A percentile compares a stretch with the other conserved stretches of the same genome.
Evolutionary conservation across 2,329 filamentous ascomycete species (phyloP).

Genomic region (Exophiala dermatitidis): DNA sequence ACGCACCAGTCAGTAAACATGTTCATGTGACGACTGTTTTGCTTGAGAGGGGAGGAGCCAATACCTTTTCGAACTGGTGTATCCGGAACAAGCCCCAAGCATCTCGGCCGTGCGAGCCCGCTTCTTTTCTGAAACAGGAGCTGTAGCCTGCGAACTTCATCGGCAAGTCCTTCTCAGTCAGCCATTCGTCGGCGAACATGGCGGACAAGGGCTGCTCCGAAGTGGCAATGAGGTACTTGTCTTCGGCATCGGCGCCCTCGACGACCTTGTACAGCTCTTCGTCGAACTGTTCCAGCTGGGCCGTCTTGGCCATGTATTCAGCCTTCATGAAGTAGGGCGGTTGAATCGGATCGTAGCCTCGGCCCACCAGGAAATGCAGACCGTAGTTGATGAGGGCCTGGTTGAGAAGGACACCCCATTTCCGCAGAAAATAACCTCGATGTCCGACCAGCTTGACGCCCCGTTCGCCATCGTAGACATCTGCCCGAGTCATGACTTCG

Average conservation of each 20-base stretch:
- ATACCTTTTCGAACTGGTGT: slow-evolving; percentile 90
- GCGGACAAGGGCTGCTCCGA: slow-evolving; percentile 93
- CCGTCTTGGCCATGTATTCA: slow-evolving; percentile 96
- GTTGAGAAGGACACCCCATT: slow-evolving; percentile 85
- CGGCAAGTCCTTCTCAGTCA: slow-evolving; percentile 73
- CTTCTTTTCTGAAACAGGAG: slow-evolving; percentile 93
- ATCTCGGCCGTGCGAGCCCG: slow-evolving; percentile 82
- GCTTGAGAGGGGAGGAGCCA: slow-evolving; percentile 1
- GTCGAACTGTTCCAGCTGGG: slow-evolving; percentile 93
- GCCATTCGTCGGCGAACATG: slow-evolving; percentile 89
- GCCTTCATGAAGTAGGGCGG: slow-evolving; percentile 92
- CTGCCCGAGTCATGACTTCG: slow-evolving; percentile 79
- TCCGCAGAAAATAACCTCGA: slow-evolving; percentile 83
- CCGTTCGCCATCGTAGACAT: slow-evolving; percentile 87
- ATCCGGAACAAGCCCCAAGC: slow-evolving; percentile 98
- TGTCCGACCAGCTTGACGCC: slow-evolving; percentile 93
- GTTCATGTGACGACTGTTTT: background rate
- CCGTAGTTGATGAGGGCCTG: slow-evolving; percentile 93
- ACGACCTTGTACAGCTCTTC: slow-evolving; percentile 96
- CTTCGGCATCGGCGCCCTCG: slow-evolving; percentile 75
- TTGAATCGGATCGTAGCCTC: slow-evolving; percentile 75
- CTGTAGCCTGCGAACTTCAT: slow-evolving; percentile 90
- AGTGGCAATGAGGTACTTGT: slow-evolving; percentile 78
- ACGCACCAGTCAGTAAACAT: background rate
- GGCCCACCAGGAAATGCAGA: slow-evolving; percentile 74